A percentile compares a stretch with the other conserved stretches of the same genome.
Conservation (phyloP, 2,329 filamentous ascomycete genomes). For the Teratosphaeria zuluensis region DNA sequence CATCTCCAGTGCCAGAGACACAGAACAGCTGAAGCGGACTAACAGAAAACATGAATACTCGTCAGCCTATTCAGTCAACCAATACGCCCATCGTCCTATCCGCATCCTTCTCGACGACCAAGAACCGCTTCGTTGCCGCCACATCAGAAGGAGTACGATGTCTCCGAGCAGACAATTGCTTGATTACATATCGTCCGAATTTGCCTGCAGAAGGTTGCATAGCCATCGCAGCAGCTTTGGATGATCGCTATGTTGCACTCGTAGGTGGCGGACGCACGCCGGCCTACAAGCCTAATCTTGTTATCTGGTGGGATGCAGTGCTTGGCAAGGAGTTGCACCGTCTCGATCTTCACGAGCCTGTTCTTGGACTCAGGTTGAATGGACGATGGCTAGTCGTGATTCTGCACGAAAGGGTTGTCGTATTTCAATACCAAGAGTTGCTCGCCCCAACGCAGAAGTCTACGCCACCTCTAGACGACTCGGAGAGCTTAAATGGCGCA, state of each 20-base stretch:
- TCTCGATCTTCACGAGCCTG: conserved; percentile 68
- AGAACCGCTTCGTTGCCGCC: conserved; percentile 77
- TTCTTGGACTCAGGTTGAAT: conserved; percentile 70
- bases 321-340: conserved; percentile 66
- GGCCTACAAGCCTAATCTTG: conserved; percentile 21
- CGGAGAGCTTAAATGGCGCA: conserved; percentile 2
- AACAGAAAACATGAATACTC: conserved; percentile 65
- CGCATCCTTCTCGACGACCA: conserved; percentile 74
- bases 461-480: conserved; percentile 35
- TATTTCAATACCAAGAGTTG: conserved; percentile 22
- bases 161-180: conserved; percentile 26
- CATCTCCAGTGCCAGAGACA: neutral
- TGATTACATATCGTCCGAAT: conserved; percentile 20
- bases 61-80: conserved; percentile 72
- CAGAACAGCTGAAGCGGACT: neutral
- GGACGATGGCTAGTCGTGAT: conserved; percentile 69
- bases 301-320: conserved; percentile 73
- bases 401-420: conserved; percentile 34
- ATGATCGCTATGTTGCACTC: conserved; percentile 60
- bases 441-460: conserved; percentile 27
- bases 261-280: conserved; percentile 66
- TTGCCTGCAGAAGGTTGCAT: conserved; percentile 14
- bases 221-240: conserved; percentile 22
- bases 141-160: conserved; percentile 71
- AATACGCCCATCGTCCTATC: conserved; percentile 68